Conservation (phyloP, 192 early-diverging fungal species). For the Globomyces pollinis-pini region DNA sequence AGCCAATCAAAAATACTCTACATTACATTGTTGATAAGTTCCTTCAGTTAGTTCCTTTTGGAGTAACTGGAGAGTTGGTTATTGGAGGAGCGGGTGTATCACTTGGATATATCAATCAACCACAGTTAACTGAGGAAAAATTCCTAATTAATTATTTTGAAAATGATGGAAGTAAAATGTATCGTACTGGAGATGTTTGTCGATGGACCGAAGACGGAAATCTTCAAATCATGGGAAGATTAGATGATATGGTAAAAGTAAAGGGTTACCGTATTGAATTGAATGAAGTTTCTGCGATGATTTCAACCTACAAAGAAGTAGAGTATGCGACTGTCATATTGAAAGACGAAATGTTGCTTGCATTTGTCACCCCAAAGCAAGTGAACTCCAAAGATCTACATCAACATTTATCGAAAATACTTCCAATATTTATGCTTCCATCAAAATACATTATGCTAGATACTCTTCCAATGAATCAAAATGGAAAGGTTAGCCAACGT, state of each 20-base stretch:
- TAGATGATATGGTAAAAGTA: conserved; percentile 44
- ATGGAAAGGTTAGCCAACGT: conserved; percentile 21
- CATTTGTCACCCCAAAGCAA: conserved; percentile 15
- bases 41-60: conserved; percentile 2
- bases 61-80: conserved; percentile 25
- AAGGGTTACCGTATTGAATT: conserved; percentile 41
- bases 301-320: not conserved
- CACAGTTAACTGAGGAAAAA: conserved; percentile 20
- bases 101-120: conserved; percentile 34
- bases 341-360: conserved; percentile 18
- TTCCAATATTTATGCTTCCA: conserved; percentile 32
- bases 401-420: not conserved
- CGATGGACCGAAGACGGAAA: conserved; percentile 15
- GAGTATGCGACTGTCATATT: conserved; percentile 15
- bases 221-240: conserved; percentile 26
- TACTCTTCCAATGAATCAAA: conserved; percentile 15
- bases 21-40: not conserved
- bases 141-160: conserved; percentile 24
- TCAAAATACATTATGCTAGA: conserved; percentile 15
- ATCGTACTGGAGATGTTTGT: conserved; percentile 22
- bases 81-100: conserved; percentile 31
- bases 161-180: conserved; percentile 8
- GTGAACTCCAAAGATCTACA: not conserved
- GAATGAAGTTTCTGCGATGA: conserved; percentile 11
- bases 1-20: not conserved